These are phyloP conservation scores for Melastoma malabathricum DNA, from an alignment of 345 rosid genomes.

Conservation along the genomic window DNA sequence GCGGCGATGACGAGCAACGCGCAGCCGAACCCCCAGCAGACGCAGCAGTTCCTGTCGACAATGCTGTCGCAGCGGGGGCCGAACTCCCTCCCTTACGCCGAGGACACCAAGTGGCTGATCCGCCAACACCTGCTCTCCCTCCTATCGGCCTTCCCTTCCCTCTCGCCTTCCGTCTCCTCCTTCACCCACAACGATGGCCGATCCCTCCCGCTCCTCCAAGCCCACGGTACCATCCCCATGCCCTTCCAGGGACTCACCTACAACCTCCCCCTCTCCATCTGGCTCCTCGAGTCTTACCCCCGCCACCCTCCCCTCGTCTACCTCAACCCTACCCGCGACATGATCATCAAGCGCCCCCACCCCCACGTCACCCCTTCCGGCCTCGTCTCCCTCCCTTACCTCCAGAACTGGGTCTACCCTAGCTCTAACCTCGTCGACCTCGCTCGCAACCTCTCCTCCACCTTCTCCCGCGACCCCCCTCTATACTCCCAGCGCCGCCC, in stretches of 20 bases:
- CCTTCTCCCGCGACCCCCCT: constrained; percentile 72
- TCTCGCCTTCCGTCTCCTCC: constrained; percentile 71
- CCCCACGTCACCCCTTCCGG: constrained; percentile 77
- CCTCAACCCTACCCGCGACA: constrained; percentile 90
- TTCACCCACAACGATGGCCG: constrained; percentile 98
- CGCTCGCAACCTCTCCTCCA: constrained; percentile 30
- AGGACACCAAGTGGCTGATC: constrained; percentile 72
- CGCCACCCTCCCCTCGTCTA: constrained; percentile 68
- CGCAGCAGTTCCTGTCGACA: constrained; percentile 65
- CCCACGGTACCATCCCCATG: constrained; percentile 85
- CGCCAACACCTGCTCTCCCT: constrained; percentile 80
- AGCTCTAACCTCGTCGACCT: constrained; percentile 71
- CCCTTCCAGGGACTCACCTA: constrained; percentile 65
- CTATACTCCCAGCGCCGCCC: constrained; percentile 73
- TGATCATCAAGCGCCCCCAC: constrained; percentile 88
- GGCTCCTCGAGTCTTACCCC: constrained; percentile 91
- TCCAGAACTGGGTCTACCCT: constrained; percentile 80
- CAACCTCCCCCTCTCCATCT: constrained; percentile 80
- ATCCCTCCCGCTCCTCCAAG: constrained; percentile 75
- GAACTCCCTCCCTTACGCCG: constrained; percentile 59
- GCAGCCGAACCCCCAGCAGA: constrained; percentile 35
- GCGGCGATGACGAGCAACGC: constrained; percentile 22
- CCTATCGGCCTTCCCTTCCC: constrained; percentile 40
- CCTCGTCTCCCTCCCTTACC: constrained; percentile 57
- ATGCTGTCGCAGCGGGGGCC: constrained; percentile 85